A percentile compares a stretch with the other conserved stretches of the same genome.
Evolutionary conservation across 306 rosid genomes (phyloP).

Genomic region (Gastrolobium bilobum): DNA sequence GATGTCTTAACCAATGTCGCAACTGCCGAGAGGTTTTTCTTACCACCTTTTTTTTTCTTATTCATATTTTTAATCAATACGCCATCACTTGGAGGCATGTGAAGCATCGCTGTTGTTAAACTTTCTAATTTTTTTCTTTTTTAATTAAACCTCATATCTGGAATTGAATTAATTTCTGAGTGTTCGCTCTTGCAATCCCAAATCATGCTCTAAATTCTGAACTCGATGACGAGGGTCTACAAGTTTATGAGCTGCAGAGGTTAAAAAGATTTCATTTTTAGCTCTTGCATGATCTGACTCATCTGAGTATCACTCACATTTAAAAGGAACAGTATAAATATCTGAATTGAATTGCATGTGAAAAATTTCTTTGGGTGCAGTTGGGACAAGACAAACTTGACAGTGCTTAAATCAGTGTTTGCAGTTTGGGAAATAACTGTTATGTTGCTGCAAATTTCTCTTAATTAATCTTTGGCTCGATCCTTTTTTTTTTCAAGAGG

Average conservation of each 20-base stretch:
- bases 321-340: not conserved
- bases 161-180: slow-evolving; percentile 21
- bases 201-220: not conserved
- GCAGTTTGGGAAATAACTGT: slow-evolving; percentile 12
- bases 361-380: slow-evolving; percentile 2
- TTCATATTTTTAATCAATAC: too few relatives aligned
- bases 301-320: not conserved
- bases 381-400: slow-evolving; percentile 11
- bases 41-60: not conserved
- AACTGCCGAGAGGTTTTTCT: slow-evolving; percentile 80
- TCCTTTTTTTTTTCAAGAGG: slow-evolving; percentile 52
- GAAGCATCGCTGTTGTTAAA: not conserved
- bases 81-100: too few relatives aligned
- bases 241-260: slow-evolving; percentile 27
- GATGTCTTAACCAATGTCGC: slow-evolving; percentile 69
- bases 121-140: not conserved
- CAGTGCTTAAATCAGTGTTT: not conserved
- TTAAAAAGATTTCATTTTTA: slow-evolving; percentile 40
- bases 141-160: not conserved
- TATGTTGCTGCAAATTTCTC: not conserved
- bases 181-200: slow-evolving; percentile 1
- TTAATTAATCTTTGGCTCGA: not conserved
- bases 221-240: slow-evolving; percentile 9
- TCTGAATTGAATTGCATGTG: not conserved
- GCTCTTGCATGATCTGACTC: not conserved